Percentiles rank a stretch among this genome's conserved stretches.
Evolutionary conservation across 2,329 filamentous ascomycete species (phyloP).

Genomic region (Verticillium isaacii): DNA sequence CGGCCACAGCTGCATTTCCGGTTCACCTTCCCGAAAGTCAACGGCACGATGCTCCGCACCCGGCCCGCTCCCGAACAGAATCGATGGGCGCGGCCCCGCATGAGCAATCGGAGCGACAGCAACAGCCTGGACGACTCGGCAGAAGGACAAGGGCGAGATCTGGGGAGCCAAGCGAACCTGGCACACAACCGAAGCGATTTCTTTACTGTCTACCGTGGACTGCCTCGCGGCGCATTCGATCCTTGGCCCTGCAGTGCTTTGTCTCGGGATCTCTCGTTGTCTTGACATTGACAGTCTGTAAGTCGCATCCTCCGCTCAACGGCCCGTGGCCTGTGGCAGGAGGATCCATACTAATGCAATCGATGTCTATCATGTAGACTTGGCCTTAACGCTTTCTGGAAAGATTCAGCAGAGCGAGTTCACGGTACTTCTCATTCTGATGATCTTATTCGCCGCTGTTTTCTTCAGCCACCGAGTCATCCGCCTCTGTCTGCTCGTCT

Average conservation of each 20-base stretch:
- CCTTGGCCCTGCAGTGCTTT: constrained; percentile 55
- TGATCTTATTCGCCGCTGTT: constrained; percentile 68
- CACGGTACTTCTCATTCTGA: constrained; percentile 73
- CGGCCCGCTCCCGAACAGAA: neutral
- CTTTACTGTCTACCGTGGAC: constrained; percentile 53
- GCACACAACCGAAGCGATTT: constrained; percentile 33
- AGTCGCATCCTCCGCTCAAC: constrained; percentile 25
- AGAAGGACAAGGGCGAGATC: neutral
- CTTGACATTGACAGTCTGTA: constrained; percentile 61
- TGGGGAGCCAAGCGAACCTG: neutral
- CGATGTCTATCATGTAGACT: constrained; percentile 45
- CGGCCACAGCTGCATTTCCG: neutral
- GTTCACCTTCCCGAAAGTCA: neutral
- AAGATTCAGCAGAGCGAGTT: constrained; percentile 64
- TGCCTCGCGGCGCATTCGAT: constrained; percentile 46
- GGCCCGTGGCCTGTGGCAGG: neutral
- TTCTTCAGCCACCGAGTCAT: constrained; percentile 79
- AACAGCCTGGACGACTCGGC: neutral
- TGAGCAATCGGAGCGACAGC: neutral
- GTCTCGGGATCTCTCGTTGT: constrained; percentile 61
- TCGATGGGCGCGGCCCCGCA: neutral
- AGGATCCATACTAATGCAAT: neutral
- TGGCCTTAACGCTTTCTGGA: constrained; percentile 65
- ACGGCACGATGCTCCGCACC: neutral
- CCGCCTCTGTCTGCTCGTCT: constrained; percentile 63